phyloP scores from a whole-genome alignment of 805 yeast species.

The Kuraishia hungarica region DNA sequence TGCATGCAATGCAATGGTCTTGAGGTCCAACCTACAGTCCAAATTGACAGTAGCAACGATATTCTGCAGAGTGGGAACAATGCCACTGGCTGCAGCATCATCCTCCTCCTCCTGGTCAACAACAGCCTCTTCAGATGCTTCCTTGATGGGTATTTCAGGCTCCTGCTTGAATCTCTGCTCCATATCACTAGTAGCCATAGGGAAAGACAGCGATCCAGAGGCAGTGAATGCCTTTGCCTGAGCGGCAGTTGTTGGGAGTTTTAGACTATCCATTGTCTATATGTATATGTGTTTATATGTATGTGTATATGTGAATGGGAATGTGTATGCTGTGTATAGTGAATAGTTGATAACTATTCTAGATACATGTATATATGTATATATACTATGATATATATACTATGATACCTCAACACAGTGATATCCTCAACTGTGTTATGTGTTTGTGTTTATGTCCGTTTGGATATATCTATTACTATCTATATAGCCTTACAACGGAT shows the following conservation, averaged over 20 bases:
- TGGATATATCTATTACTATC: background rate
- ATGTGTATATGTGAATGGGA: background rate
- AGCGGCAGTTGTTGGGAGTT: slow-evolving; percentile 71
- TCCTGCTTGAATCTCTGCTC: slow-evolving; percentile 3
- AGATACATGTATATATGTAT: too few relatives aligned
- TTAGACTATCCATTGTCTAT: slow-evolving; percentile 57
- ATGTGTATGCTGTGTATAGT: too few relatives aligned
- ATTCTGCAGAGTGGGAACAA: slow-evolving; percentile 91
- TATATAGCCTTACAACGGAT: background rate
- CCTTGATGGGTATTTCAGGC: slow-evolving; percentile 1
- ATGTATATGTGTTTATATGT: background rate
- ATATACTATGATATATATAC: too few relatives aligned
- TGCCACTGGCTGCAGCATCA: slow-evolving; percentile 82
- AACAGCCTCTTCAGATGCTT: slow-evolving; percentile 16
- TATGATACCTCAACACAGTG: too few relatives aligned
- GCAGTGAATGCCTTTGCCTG: slow-evolving; percentile 68
- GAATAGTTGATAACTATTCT: too few relatives aligned
- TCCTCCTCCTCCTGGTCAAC: slow-evolving; percentile 39
- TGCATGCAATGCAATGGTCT: slow-evolving; percentile 96
- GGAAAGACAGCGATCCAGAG: slow-evolving; percentile 54
- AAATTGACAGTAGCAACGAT: slow-evolving; percentile 96
- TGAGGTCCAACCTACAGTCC: slow-evolving; percentile 91
- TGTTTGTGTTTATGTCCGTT: too few relatives aligned
- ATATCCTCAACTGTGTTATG: too few relatives aligned
- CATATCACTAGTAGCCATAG: slow-evolving; percentile 31